Conservation (phyloP, 2,329 filamentous ascomycete genomes). For the Coniochaeta sp. region DNA sequence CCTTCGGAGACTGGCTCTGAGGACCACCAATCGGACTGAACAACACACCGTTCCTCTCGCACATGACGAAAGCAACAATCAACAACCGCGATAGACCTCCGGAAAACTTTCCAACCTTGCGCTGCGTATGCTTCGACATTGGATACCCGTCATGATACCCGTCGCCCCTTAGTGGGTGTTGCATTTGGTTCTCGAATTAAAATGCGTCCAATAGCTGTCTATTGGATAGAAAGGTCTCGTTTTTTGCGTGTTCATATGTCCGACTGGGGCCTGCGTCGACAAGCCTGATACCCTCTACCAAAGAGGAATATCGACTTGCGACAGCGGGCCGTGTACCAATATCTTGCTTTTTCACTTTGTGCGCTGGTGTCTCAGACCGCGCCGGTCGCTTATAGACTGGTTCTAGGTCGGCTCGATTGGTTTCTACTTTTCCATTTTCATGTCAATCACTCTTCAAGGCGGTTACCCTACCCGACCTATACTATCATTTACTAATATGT, state of each 20-base stretch:
- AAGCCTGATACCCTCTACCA: background rate
- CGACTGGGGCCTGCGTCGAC: background rate
- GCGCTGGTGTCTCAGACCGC: background rate
- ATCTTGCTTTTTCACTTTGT: background rate
- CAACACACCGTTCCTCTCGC: background rate
- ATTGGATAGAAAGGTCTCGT: background rate
- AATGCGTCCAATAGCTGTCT: background rate
- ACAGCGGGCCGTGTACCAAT: background rate
- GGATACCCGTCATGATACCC: background rate
- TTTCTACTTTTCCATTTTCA: background rate
- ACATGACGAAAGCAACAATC: background rate
- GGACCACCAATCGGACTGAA: slow-evolving; percentile 50
- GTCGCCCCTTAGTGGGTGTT: background rate
- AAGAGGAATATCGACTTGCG: background rate
- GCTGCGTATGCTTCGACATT: background rate
- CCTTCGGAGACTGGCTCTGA: slow-evolving; percentile 57
- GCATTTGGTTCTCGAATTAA: background rate
- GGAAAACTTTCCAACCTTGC: background rate
- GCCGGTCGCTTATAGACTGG: background rate
- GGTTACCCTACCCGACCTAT: background rate
- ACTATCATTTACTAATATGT: slow-evolving; percentile 1
- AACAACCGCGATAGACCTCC: background rate
- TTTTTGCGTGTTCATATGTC: background rate
- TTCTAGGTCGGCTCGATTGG: background rate
- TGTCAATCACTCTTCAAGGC: background rate